Conservation (phyloP, 2,329 filamentous ascomycete species). For the Nemania sp. region DNA sequence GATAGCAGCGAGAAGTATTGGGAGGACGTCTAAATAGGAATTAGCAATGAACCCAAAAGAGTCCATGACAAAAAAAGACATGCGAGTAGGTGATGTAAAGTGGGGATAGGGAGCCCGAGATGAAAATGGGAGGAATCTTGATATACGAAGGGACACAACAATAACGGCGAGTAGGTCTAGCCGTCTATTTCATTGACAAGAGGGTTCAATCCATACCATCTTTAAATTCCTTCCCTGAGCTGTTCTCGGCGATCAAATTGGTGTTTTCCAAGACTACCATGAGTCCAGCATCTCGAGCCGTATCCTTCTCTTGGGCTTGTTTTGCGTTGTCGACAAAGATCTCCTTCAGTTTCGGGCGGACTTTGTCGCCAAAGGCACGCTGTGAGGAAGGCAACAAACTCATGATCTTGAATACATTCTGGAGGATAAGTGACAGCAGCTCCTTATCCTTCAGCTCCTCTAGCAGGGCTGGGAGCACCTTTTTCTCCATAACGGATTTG, state of each 20-base stretch:
- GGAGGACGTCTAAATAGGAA: conserved; percentile 76
- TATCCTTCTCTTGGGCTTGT: conserved; percentile 77
- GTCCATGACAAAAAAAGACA: neutral
- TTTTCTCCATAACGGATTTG: conserved; percentile 92
- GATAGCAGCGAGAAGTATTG: conserved; percentile 84
- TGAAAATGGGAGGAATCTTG: neutral
- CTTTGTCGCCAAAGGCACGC: conserved; percentile 83
- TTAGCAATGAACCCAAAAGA: conserved; percentile 7
- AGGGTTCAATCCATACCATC: conserved; percentile 69
- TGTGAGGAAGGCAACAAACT: conserved; percentile 80
- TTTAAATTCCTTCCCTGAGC: conserved; percentile 92
- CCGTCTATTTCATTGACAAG: neutral
- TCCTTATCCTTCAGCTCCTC: conserved; percentile 96
- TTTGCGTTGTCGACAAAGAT: conserved; percentile 77
- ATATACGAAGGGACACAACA: neutral
- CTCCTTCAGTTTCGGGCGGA: conserved; percentile 86
- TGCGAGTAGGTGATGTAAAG: neutral
- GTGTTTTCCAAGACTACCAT: conserved; percentile 93
- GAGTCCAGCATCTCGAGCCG: conserved; percentile 85
- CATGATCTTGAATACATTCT: conserved; percentile 93
- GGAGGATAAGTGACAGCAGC: conserved; percentile 83
- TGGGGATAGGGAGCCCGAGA: neutral
- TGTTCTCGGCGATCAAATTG: conserved; percentile 79
- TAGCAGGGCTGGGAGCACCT: conserved; percentile 86
- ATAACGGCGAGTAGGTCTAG: neutral